Conservation (phyloP, 176 grass and related monocot species). For the Lolium multiflorum region DNA sequence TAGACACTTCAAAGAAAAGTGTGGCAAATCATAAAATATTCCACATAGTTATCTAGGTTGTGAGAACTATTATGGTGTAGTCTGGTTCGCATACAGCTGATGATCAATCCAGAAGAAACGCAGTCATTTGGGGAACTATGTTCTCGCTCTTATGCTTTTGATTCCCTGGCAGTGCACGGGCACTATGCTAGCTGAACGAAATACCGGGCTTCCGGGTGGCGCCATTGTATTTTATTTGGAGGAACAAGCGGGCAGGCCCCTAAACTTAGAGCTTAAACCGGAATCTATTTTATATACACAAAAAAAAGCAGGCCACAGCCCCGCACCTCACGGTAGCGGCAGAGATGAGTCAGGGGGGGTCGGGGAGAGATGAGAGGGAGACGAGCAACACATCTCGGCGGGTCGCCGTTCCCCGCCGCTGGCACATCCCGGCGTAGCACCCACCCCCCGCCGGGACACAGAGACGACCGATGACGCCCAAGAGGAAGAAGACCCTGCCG, state of each 20-base stretch:
- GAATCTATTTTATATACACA: no score
- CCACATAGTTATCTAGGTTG: neutral
- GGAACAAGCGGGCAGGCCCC: no score
- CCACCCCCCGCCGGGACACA: neutral
- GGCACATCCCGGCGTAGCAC: neutral
- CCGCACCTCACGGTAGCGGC: neutral
- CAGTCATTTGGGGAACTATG: neutral
- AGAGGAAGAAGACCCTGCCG: neutral
- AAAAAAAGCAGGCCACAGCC: neutral
- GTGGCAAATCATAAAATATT: no score
- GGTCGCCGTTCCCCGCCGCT: neutral
- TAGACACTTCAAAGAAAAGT: no score
- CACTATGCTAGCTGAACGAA: neutral
- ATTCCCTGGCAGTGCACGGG: neutral
- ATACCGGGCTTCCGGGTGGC: no score
- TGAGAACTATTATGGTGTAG: neutral
- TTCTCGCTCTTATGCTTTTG: slow-evolving; percentile 5
- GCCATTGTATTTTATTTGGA: no score
- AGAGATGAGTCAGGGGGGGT: no score
- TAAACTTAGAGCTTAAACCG: no score
- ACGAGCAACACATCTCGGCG: neutral
- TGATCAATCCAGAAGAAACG: neutral
- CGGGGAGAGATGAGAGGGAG: neutral
- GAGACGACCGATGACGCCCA: neutral
- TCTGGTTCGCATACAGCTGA: neutral